Base-by-base conservation (phyloP, 2,329 filamentous ascomycete species). In the Colletotrichum abscissum region DNA sequence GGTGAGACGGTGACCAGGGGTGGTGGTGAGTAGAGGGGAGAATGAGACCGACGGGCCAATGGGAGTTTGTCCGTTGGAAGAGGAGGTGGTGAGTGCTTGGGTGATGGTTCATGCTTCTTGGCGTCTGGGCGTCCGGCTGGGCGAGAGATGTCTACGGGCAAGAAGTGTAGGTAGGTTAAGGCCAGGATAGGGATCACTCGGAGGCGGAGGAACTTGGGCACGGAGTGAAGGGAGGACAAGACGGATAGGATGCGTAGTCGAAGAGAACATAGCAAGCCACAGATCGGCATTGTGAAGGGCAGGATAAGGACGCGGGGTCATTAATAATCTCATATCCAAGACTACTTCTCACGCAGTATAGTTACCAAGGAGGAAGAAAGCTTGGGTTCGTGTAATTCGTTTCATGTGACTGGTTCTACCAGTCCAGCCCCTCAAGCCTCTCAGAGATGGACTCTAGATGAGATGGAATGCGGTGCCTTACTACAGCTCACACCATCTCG, bases 271-370 rank as follows among this genome's bases (percentile, higher is more conserved):
- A 49, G 19, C 7, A 8, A n/a, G 38, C 19, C 9, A 22, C 19
- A 19, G 28, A 24, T 54, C 11, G 30, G 22, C 30, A 6, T 46
- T 4, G 5, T 14, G 24, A 11, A 9, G 7, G 42, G 38, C 24
- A 24, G 16, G 19, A 19, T 9, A 33, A 63, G 24, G 4, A 33
- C 46, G 26, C n/a, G 52, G 28, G 42, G 22, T 30, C n/a, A 14
- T 58, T 33, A 66, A 28, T 69, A 65, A 69, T 72, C 69, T 28
- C 58, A 58, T 69, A n/a, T 58, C 28, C 11, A 19, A n/a, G 59
- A 57, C 24, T n/a, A 22, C 28, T n/a, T n/a, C 26, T 26, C 26
- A 26, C 26, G 26, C 26, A 16, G n/a, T 14, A 11, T 19, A 4
- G 19, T 9, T 11, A 22, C 4, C 42, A 49, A n/a, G n/a, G 19